Percentiles rank a stretch among this genome's conserved stretches.
phyloP scores from a whole-genome alignment of 306 rosid species.

The Senna siamea region DNA sequence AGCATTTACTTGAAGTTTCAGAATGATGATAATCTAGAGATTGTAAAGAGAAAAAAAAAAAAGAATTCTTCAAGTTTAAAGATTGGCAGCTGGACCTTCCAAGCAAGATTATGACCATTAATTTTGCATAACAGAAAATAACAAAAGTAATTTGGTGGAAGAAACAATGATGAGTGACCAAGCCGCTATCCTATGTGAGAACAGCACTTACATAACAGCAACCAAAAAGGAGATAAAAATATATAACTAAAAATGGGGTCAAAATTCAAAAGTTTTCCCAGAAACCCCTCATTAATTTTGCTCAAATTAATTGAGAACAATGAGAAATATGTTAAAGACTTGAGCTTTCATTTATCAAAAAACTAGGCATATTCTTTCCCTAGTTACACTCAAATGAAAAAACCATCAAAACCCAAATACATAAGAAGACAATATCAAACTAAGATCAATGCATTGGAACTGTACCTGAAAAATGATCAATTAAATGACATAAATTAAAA shows the following conservation, averaged over 20 bases:
- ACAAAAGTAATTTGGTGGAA: background rate
- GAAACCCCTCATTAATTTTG: background rate
- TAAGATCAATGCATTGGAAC: background rate
- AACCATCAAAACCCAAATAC: background rate
- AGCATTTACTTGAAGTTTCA: background rate
- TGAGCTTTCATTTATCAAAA: background rate
- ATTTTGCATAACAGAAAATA: background rate
- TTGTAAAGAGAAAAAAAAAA: no score
- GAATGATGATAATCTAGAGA: background rate
- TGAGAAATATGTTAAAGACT: background rate
- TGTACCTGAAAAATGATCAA: background rate
- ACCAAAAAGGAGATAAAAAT: background rate
- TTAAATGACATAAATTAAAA: background rate
- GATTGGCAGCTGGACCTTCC: background rate
- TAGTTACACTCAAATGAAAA: background rate
- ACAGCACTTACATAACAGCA: background rate
- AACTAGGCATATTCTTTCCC: background rate
- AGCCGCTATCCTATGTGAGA: background rate
- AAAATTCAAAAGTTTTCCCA: background rate
- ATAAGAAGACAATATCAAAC: no score
- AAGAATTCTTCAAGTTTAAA: background rate
- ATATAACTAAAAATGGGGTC: background rate
- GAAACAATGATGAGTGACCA: background rate
- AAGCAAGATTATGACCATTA: background rate
- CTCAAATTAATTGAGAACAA: background rate